A percentile compares a stretch with the other conserved stretches of the same genome.
These are phyloP conservation scores for Fusarium ramigenum DNA, from an alignment of 2,329 filamentous ascomycete genomes.

Conservation along the genomic window DNA sequence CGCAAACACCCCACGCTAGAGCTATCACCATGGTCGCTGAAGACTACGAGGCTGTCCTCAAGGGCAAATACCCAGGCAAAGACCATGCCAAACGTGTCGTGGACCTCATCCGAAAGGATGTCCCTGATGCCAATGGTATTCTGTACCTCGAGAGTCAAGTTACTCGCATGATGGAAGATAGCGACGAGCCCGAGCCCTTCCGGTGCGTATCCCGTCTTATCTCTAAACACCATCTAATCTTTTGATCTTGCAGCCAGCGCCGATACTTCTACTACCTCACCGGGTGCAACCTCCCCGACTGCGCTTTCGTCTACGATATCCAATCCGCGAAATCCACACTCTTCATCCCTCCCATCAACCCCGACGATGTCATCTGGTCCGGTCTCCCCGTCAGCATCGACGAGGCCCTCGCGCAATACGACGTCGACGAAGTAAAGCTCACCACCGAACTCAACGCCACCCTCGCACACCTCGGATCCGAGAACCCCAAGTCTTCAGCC, in stretches of 20 bases:
- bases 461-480: conserved; percentile 63
- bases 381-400: conserved; percentile 82
- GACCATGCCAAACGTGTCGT: conserved; percentile 85
- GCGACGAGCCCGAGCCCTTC: conserved; percentile 84
- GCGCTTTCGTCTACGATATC: conserved; percentile 83
- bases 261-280: conserved; percentile 96
- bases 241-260: conserved; percentile 70
- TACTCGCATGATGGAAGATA: conserved; percentile 86
- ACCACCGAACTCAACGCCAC: conserved; percentile 79
- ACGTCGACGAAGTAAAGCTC: conserved; percentile 80
- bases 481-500: conserved; percentile 57
- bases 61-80: conserved; percentile 83
- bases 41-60: conserved; percentile 62
- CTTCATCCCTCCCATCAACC: conserved; percentile 89
- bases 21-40: conserved; percentile 48
- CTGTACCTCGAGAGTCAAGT: conserved; percentile 90
- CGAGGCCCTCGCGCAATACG: conserved; percentile 80
- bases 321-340: conserved; percentile 77
- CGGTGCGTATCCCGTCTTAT: conserved; percentile 60
- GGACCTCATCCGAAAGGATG: conserved; percentile 75
- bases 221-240: neutral
- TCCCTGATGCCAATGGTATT: conserved; percentile 71
- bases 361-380: conserved; percentile 93
- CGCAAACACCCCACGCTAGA: conserved; percentile 2
- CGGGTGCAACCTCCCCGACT: conserved; percentile 82